Evolutionary conservation across 441 rosid species (phyloP).

Genomic region (Viola pubescens): DNA sequence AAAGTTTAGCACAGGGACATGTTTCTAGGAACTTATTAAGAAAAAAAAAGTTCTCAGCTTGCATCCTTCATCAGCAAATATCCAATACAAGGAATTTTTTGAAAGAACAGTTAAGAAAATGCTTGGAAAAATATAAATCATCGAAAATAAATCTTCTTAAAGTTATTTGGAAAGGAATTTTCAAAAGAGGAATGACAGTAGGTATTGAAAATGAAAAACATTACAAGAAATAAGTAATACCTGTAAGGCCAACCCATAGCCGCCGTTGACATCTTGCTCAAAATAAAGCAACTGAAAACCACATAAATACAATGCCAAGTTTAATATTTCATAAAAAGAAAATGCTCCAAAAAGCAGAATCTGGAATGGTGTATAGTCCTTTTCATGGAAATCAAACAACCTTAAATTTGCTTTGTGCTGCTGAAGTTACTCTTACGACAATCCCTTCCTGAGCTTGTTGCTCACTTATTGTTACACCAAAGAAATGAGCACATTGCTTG

Average conservation of each 20-base stretch:
- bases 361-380: neutral
- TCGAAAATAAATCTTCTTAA: too few relatives aligned
- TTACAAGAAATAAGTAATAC: slow-evolving; percentile 28
- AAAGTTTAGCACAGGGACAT: too few relatives aligned
- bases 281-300: slow-evolving; percentile 79
- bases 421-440: slow-evolving; percentile 87
- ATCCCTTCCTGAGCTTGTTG: slow-evolving; percentile 90
- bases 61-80: too few relatives aligned
- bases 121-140: too few relatives aligned
- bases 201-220: slow-evolving; percentile 3
- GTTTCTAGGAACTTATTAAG: too few relatives aligned
- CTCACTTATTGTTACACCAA: slow-evolving; percentile 85
- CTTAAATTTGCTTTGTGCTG: slow-evolving; percentile 93
- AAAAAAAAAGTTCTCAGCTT: too few relatives aligned
- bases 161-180: too few relatives aligned
- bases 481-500: slow-evolving; percentile 91
- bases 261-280: slow-evolving; percentile 83
- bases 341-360: neutral
- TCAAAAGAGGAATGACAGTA: neutral
- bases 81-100: too few relatives aligned
- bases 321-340: slow-evolving; percentile 2
- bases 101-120: too few relatives aligned
- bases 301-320: slow-evolving; percentile 17
- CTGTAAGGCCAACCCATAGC: slow-evolving; percentile 95
- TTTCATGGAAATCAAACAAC: slow-evolving; percentile 23